These are phyloP conservation scores for Fraxinus nigra DNA, from an alignment of 305 asterid genomes.

Conservation along the genomic window DNA sequence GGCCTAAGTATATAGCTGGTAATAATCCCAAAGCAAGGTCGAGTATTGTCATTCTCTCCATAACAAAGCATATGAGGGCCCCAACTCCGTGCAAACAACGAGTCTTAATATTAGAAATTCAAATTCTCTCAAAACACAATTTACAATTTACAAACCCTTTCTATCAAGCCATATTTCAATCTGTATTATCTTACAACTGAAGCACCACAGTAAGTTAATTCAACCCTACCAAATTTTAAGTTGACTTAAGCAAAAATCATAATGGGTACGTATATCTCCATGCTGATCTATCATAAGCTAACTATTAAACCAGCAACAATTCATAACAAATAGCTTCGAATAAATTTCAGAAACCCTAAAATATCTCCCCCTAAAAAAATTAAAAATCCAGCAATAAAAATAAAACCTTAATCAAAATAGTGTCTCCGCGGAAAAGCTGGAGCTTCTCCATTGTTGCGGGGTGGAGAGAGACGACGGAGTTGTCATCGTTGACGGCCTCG, in stretches of 20 bases:
- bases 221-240: background rate
- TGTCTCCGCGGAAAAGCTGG: conserved; percentile 14
- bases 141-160: background rate
- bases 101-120: background rate
- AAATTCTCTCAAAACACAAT: background rate
- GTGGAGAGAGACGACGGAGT: conserved; percentile 41
- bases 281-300: background rate
- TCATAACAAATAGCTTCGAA: background rate
- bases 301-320: background rate
- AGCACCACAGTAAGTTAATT: background rate
- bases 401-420: conserved; percentile 43
- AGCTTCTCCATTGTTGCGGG: conserved; percentile 49
- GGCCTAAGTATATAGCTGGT: background rate
- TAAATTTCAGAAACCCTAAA: background rate
- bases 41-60: background rate
- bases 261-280: background rate
- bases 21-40: background rate
- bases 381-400: background rate
- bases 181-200: background rate
- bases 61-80: background rate
- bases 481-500: conserved; percentile 46
- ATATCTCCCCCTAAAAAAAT: background rate
- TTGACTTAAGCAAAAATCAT: background rate
- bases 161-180: background rate
- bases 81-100: background rate